Base-by-base conservation (phyloP, 2,329 filamentous ascomycete species). In the Claviceps cyperi region DNA sequence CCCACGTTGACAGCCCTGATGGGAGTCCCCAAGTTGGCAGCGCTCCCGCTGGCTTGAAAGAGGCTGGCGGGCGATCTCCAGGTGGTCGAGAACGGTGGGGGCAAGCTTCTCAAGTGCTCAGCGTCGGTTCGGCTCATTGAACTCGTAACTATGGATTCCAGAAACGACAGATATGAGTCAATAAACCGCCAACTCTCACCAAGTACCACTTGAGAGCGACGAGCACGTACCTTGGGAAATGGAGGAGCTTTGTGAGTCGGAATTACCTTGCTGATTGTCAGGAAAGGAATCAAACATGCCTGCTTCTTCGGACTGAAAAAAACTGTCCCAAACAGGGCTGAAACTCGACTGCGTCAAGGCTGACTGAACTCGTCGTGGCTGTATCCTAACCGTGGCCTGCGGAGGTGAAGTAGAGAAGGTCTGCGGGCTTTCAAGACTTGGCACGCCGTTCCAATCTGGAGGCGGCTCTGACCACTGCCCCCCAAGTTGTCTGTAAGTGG, bases 301-400 rank as follows among this genome's bases (percentile, higher is more conserved):
- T 14, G 59, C 52, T 17, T 57, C 49, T 50, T 62, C 60, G 43
- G 61, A 57, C 11, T 52, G 55, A 15, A 61, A 44, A 41, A 56
- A 61, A 50, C 62, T 56, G 39, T 32, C 28, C 28, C 28, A 32
- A 11, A 32, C 28, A 32, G 28, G 28, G 4, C 9, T 11, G 28
- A 32, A 32, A 36, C 49, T 51, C 7, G 44, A 28, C 7, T 40
- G 9, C 28, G 9, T 11, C 9, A 32, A 32, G 28, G 9, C 28
- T 32, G 28, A 4, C 28, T 4, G 28, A 32, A 4, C 3, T 32
- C 0, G 28, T 32, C 9, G 28, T 11, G 28, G 9, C 28, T 11
- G 28, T 32, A 1, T 11, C 3, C 28, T 32, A 11, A 4, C 28
- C 9, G 28, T 32, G 28, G 28, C 28, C 28, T 32, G 28, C 28